These are phyloP conservation scores for Tripterygium wilfordii DNA, from an alignment of 177 flowering plant genomes.

Conservation along the genomic window DNA sequence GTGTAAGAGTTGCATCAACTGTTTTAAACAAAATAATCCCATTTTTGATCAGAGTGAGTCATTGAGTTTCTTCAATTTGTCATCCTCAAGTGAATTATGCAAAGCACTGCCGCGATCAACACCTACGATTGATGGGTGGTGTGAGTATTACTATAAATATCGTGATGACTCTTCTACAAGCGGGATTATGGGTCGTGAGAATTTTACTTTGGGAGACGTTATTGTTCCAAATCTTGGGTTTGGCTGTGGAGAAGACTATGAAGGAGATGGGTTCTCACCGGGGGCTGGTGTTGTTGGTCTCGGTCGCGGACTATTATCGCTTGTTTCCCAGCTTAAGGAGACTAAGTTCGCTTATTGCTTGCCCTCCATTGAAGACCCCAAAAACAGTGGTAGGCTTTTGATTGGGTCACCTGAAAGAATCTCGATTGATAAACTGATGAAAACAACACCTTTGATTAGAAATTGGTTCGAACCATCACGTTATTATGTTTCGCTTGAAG, in stretches of 20 bases:
- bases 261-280: constrained; percentile 70
- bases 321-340: constrained; percentile 69
- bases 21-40: constrained; percentile 64
- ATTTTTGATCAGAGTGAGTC: constrained; percentile 73
- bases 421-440: neutral
- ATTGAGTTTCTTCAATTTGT: constrained; percentile 41
- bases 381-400: constrained; percentile 48
- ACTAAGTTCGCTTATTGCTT: constrained; percentile 76
- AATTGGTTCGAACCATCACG: constrained; percentile 66
- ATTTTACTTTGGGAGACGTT: constrained; percentile 52
- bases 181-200: constrained; percentile 65
- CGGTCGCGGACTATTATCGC: constrained; percentile 80
- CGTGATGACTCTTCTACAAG: constrained; percentile 70
- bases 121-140: constrained; percentile 33
- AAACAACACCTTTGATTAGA: constrained; percentile 47
- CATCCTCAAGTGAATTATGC: constrained; percentile 51
- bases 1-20: constrained; percentile 64
- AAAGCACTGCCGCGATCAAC: constrained; percentile 33
- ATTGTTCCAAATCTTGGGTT: constrained; percentile 50
- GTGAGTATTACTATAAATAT: constrained; percentile 65
- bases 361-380: constrained; percentile 48
- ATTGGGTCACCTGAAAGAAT: constrained; percentile 60
- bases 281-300: constrained; percentile 78
- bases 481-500: constrained; percentile 70
- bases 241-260: constrained; percentile 76